Evolutionary conservation across 345 rosid species (phyloP), one percentile per base, ranked within the genome.

Genomic region (Chamaenerion angustifolium): DNA sequence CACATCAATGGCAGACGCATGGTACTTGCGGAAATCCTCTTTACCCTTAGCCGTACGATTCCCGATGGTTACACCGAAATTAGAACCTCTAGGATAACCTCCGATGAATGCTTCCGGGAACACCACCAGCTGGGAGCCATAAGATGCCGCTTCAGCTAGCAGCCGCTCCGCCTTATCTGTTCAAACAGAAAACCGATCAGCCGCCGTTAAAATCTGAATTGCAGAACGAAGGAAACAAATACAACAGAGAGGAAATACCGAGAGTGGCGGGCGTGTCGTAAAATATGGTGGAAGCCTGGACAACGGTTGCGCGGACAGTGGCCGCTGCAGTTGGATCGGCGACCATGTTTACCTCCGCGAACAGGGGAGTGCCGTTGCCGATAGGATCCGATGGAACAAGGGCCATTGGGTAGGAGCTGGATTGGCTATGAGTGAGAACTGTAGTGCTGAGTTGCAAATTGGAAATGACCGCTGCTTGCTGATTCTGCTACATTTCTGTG

Each of bases 31-130:
- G 58, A 81, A 90, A 46, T 90, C 95, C 51, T 90, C 98, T 48
- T 63, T 75, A 44, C 95, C 98, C 68, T 78, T 78, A 16, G 87
- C 65, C 0, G 93, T 71, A 2, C 93, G 73, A 49, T 71, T 83
- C 31, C 94, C 95, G 21, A 90, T 83, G 8, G 51, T 60, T 11
- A 89, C 68, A 40, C 88, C 98, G 58, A 86, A 90, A 60, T 37
- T 73, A 6, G 96, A 79, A 16, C 98, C 96, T 14, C 96, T 84
- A 6, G 98, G 95, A 61, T 86, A 90, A 0, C 98, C 96, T 0
- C 96, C 98, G 13, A 90, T 56, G 51, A 90, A 90, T 8, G 98
- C 95, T 66, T 90, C 98, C 12, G 98, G 98, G 64, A 90, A 86
- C 56, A 90, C 85, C 19, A 90, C 96, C 46, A 90, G 75, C 65